Percentiles rank a stretch among this genome's conserved stretches.
Conservation (phyloP, 2,329 filamentous ascomycete species). For the Trichophaea hybrida region DNA sequence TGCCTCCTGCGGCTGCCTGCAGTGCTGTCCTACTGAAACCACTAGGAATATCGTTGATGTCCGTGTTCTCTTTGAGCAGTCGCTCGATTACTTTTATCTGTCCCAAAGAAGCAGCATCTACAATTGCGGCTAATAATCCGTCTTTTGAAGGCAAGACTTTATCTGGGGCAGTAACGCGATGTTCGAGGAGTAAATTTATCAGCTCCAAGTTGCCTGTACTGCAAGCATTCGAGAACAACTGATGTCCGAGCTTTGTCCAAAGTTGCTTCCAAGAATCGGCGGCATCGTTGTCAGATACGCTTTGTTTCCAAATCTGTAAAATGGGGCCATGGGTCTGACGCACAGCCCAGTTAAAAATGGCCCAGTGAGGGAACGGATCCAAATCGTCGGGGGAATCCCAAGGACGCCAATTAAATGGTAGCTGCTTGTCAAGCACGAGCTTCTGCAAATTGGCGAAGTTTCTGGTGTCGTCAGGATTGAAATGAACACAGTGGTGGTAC, state of each 20-base stretch:
- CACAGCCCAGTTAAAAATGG: neutral
- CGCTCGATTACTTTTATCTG: slow-evolving; percentile 2
- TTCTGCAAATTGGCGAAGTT: neutral
- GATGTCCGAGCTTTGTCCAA: neutral
- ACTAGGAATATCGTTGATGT: slow-evolving; percentile 3
- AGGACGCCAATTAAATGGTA: neutral
- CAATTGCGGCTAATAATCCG: neutral
- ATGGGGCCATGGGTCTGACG: neutral
- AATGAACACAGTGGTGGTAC: neutral
- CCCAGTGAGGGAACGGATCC: neutral
- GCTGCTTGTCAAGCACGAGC: neutral
- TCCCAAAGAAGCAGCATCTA: neutral
- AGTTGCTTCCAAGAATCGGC: neutral
- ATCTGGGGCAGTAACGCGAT: neutral
- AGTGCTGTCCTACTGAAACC: too few relatives aligned
- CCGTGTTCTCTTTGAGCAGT: neutral
- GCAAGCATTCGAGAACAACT: neutral
- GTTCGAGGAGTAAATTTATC: neutral
- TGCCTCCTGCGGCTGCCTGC: too few relatives aligned
- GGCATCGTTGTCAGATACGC: neutral
- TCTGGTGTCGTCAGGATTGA: neutral
- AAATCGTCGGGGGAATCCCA: neutral
- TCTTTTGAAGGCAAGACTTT: neutral
- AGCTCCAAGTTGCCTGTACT: neutral
- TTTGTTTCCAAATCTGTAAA: neutral